Percentiles rank a stretch among this genome's conserved stretches.
Evolutionary conservation across 1,284 basidiomycete species (phyloP).

Genomic region (Wolfiporia cocos): DNA sequence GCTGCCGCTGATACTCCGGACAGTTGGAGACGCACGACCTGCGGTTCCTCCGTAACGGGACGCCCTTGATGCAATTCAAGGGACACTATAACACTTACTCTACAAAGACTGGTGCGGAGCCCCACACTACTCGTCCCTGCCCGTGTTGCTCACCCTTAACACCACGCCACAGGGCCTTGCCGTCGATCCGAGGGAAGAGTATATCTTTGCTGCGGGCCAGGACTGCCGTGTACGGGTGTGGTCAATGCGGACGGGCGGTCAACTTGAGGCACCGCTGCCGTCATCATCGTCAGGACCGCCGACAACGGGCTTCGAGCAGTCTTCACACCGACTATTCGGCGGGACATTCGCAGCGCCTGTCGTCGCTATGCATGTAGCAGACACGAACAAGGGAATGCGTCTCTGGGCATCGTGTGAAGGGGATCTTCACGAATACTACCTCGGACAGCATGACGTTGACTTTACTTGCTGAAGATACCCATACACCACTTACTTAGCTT

Average conservation of each 20-base stretch:
- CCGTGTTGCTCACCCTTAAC: background rate
- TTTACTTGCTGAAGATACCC: too few species aligned
- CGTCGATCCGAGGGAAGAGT: constrained; percentile 52
- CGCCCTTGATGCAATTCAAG: constrained; percentile 39
- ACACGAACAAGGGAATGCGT: constrained; percentile 6
- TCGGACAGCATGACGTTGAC: background rate
- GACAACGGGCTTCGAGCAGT: constrained; percentile 1
- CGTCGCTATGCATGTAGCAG: constrained; percentile 13
- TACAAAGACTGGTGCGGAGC: too few species aligned
- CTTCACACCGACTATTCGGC: constrained; percentile 1
- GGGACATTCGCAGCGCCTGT: constrained; percentile 8
- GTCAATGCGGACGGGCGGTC: constrained; percentile 50
- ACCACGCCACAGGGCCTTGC: constrained; percentile 46
- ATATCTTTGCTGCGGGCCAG: constrained; percentile 70
- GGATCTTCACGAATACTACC: constrained; percentile 7
- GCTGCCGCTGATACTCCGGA: background rate
- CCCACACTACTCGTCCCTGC: too few species aligned
- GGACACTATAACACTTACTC: constrained; percentile 55
- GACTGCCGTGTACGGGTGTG: constrained; percentile 58
- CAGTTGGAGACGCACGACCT: constrained; percentile 64
- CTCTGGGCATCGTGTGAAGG: constrained; percentile 14
- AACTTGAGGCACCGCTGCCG: background rate
- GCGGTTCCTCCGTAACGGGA: constrained; percentile 39
- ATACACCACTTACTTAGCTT: too few species aligned
- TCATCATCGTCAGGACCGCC: too few species aligned